These are phyloP conservation scores for Colletotrichum liriopes DNA, from an alignment of 2,329 filamentous ascomycete species.

Conservation along the genomic window DNA sequence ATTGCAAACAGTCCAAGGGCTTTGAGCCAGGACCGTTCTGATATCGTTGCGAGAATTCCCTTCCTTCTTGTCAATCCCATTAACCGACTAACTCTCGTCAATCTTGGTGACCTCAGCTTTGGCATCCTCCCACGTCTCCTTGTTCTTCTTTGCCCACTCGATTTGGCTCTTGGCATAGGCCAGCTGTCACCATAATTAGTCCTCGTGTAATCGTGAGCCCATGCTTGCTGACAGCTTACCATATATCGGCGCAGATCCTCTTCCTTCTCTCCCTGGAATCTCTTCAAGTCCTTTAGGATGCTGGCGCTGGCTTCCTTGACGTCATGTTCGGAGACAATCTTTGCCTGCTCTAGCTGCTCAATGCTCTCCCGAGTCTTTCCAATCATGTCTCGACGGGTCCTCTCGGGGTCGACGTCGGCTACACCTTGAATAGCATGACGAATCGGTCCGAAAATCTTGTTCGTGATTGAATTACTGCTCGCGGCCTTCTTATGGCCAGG, in stretches of 20 bases:
- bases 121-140: constrained; percentile 94
- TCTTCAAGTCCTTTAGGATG: constrained; percentile 89
- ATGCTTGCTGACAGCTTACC: constrained; percentile 71
- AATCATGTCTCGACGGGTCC: constrained; percentile 92
- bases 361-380: constrained; percentile 95
- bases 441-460: constrained; percentile 94
- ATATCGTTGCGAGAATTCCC: constrained; percentile 28
- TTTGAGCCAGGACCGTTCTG: constrained; percentile 18
- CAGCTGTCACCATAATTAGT: constrained; percentile 68
- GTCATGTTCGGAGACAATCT: constrained; percentile 89
- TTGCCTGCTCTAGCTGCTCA: constrained; percentile 88
- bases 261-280: constrained; percentile 97
- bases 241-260: constrained; percentile 94
- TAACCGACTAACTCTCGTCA: constrained; percentile 66
- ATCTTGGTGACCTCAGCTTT: constrained; percentile 91
- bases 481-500: constrained; percentile 82
- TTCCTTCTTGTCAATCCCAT: neutral
- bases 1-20: constrained; percentile 22
- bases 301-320: constrained; percentile 93
- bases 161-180: constrained; percentile 94
- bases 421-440: constrained; percentile 97
- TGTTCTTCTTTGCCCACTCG: constrained; percentile 93
- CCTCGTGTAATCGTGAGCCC: neutral
- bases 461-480: constrained; percentile 91
- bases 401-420: constrained; percentile 95